Base-by-base conservation (phyloP, 352 stramenopile species). In the Phytopythium delawarense region DNA sequence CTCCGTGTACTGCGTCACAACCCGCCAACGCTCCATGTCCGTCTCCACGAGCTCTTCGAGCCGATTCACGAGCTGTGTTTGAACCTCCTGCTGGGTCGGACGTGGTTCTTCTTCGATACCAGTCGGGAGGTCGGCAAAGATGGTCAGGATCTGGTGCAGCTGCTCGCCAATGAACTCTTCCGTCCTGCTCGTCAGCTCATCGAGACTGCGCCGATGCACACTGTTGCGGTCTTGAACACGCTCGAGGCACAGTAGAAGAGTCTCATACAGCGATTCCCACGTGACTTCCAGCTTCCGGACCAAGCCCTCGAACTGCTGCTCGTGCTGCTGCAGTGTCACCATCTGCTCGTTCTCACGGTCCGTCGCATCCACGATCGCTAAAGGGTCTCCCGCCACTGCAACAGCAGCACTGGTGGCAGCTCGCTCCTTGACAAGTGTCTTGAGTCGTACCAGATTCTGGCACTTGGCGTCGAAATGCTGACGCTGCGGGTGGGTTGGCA, bases 181-280 rank as follows among this genome's bases (percentile, higher is more conserved):
- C 8, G 73, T 72, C 52, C 79, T 89, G 15, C 37, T 57, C 15
- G 72, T 69, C 16, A 90, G 59, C 23, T 86, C 79, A 2, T 78
- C 55, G 20, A 91, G 60, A 60, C 77, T 91, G 23, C 77, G 75
- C 1, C 82, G 72, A 46, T 91, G 80, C 49, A 90, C 80, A 18
- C 78, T 76, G 32, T 84, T 81, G 23, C 71, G 69, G 35, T 89
- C 76, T 54, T 89, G 76, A 8, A 91, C 80, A 51, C 77, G 69
- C 32, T 63, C 50, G 11, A 91, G 62, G 25, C 82, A 91, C n/a
- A 81, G 53, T 11, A 88, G 57, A 4, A 89, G 40, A 2, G 82
- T 89, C 15, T 91, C 82, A 40, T 78, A 82, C 0, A 76, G 73
- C 18, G 80, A 89, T 15, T 87, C 82, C 80, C 82, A 91, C 45